phyloP scores from a whole-genome alignment of 495 filamentous ascomycete genomes.

The Elasticomyces elasticus region DNA sequence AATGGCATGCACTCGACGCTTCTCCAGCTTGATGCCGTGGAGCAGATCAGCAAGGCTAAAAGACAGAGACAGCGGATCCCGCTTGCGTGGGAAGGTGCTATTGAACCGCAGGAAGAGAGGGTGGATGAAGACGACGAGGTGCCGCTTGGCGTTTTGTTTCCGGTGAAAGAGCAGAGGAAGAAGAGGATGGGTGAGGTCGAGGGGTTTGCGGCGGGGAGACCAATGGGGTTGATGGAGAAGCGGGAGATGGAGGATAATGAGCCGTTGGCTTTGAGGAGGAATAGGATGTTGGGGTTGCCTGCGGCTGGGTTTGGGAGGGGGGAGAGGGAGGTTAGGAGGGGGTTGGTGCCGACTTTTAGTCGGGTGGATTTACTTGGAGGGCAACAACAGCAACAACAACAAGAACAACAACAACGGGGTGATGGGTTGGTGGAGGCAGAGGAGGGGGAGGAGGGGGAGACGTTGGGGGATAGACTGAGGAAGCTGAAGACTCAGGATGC shows the following conservation, averaged over 20 bases:
- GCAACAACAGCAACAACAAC: conserved; percentile 3
- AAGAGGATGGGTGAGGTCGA: conserved; percentile 22
- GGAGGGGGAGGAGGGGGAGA: conserved; percentile 61
- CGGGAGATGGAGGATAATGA: conserved; percentile 85
- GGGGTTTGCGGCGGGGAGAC: conserved; percentile 48
- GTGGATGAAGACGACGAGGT: conserved; percentile 65
- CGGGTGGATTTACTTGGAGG: conserved; percentile 10
- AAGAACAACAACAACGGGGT: conserved; percentile 16
- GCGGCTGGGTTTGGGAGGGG: conserved; percentile 6
- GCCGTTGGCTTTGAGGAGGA: conserved; percentile 69
- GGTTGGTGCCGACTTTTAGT: background rate
- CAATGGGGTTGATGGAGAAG: conserved; percentile 74
- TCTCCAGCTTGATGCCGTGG: conserved; percentile 81
- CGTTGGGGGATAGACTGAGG: conserved; percentile 61
- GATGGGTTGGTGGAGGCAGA: conserved; percentile 29
- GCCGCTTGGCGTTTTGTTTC: conserved; percentile 72
- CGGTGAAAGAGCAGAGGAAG: conserved; percentile 48
- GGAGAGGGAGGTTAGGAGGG: conserved; percentile 1
- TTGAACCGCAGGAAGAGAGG: conserved; percentile 38
- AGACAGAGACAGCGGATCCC: conserved; percentile 64
- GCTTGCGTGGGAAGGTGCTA: conserved; percentile 80
- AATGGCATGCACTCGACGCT: conserved; percentile 81
- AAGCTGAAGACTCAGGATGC: conserved; percentile 51
- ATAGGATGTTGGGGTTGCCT: conserved; percentile 56
- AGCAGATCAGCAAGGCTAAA: conserved; percentile 69